phyloP scores from a whole-genome alignment of 306 rosid species.

The Rosa persica region DNA sequence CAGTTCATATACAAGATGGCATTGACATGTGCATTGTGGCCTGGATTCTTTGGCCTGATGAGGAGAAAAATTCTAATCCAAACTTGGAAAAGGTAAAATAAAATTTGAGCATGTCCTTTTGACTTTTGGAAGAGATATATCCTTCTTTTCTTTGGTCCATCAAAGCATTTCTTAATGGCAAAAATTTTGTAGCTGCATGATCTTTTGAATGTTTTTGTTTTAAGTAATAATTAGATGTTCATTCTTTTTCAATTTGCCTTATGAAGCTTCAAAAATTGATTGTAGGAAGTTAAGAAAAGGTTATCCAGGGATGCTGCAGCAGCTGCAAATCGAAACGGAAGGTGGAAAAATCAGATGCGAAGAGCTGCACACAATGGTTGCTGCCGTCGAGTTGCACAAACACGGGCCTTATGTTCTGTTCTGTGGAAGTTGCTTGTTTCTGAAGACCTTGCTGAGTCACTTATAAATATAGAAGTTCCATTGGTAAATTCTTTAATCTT shows the following conservation, averaged over 20 bases:
- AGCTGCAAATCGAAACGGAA: slow-evolving; percentile 73
- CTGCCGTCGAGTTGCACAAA: slow-evolving; percentile 94
- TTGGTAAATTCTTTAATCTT: slow-evolving; percentile 51
- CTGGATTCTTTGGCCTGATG: slow-evolving; percentile 99
- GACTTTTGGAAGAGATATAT: background rate
- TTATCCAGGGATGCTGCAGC: slow-evolving; percentile 76
- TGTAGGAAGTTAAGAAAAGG: slow-evolving; percentile 87
- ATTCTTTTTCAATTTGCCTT: slow-evolving; percentile 12
- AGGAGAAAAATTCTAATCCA: slow-evolving; percentile 80
- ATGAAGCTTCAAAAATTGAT: slow-evolving; percentile 23
- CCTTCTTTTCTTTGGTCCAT: background rate
- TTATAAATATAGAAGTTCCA: slow-evolving; percentile 68
- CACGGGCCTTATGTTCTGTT: slow-evolving; percentile 73
- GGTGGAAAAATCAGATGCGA: slow-evolving; percentile 97
- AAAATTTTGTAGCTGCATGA: background rate
- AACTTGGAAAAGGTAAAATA: slow-evolving; percentile 87
- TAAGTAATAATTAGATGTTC: slow-evolving; percentile 21
- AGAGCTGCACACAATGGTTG: slow-evolving; percentile 97
- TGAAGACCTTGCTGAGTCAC: slow-evolving; percentile 74
- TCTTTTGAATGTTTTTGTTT: background rate
- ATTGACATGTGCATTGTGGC: slow-evolving; percentile 74
- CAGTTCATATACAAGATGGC: slow-evolving; percentile 53
- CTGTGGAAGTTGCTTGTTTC: slow-evolving; percentile 91
- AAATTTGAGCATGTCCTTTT: slow-evolving; percentile 8
- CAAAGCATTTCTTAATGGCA: slow-evolving; percentile 1